These are phyloP conservation scores for Aegilops speltoides DNA, from an alignment of 176 grass and related monocot genomes.

Conservation along the genomic window DNA sequence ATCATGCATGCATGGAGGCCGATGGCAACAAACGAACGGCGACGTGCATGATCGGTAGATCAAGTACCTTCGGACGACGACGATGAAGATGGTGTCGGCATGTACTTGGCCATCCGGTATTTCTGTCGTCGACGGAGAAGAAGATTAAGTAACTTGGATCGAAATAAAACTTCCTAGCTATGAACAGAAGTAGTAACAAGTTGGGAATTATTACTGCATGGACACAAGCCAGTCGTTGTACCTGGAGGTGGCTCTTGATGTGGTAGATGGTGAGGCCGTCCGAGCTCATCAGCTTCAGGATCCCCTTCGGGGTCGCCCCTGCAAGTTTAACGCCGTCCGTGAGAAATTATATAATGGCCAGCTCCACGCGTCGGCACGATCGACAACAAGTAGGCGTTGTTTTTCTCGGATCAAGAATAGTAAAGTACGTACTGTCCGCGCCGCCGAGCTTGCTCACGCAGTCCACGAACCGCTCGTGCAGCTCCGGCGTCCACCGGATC, in stretches of 20 bases:
- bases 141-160: too few relatives aligned
- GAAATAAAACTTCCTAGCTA: too few relatives aligned
- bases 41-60: too few relatives aligned
- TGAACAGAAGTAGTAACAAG: too few relatives aligned
- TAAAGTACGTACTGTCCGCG: slow-evolving; percentile 57
- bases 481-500: slow-evolving; percentile 91
- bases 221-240: neutral
- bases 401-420: too few relatives aligned
- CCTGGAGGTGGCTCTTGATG: slow-evolving; percentile 97
- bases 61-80: slow-evolving; percentile 60
- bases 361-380: too few relatives aligned
- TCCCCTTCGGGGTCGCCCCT: slow-evolving; percentile 80
- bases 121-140: too few relatives aligned
- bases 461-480: slow-evolving; percentile 80
- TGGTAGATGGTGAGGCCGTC: slow-evolving; percentile 84
- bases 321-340: too few relatives aligned
- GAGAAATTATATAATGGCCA: too few relatives aligned
- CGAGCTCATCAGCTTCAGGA: slow-evolving; percentile 89
- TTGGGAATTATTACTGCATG: too few relatives aligned
- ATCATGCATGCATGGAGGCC: neutral
- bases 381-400: too few relatives aligned
- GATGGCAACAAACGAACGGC: neutral
- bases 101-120: slow-evolving; percentile 77
- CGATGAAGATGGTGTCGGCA: slow-evolving; percentile 40
- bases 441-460: slow-evolving; percentile 82